These are phyloP conservation scores for Mucor irregularis DNA, from an alignment of 371 early-diverging fungal genomes.

Conservation along the genomic window DNA sequence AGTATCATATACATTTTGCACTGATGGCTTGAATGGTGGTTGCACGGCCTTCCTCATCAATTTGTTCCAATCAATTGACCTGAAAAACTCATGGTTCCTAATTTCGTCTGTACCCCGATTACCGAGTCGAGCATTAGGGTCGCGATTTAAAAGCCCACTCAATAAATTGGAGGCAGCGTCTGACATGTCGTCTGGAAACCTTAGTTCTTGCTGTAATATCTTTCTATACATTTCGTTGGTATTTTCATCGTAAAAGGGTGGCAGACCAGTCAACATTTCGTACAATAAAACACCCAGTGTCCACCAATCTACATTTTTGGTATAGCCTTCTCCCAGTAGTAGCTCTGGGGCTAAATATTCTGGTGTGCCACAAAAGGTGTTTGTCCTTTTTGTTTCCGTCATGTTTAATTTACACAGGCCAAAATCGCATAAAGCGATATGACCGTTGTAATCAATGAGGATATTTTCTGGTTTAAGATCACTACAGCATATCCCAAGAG, in stretches of 20 bases:
- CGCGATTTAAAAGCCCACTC: constrained; percentile 79
- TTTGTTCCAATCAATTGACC: constrained; percentile 89
- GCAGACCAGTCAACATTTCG: constrained; percentile 94
- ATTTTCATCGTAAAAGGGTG: constrained; percentile 96
- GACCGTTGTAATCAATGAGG: constrained; percentile 92
- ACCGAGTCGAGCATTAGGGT: constrained; percentile 84
- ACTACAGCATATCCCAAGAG: constrained; percentile 26
- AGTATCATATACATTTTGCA: constrained; percentile 76
- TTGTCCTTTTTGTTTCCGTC: constrained; percentile 90
- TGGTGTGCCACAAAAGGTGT: constrained; percentile 99
- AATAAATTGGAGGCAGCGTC: constrained; percentile 74
- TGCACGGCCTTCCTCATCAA: constrained; percentile 83
- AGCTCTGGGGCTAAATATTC: constrained; percentile 99
- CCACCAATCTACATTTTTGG: constrained; percentile 98
- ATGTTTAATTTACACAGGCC: constrained; percentile 96
- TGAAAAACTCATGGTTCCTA: constrained; percentile 91
- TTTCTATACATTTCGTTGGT: constrained; percentile 95
- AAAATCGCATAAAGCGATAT: constrained; percentile 97
- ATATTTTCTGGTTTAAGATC: constrained; percentile 98
- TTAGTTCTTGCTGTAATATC: constrained; percentile 82
- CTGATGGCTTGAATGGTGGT: constrained; percentile 94
- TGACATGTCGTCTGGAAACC: constrained; percentile 84
- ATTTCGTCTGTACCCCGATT: constrained; percentile 85
- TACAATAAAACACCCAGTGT: constrained; percentile 95
- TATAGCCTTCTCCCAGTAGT: constrained; percentile 90